phyloP scores from a whole-genome alignment of 768 basidiomycete species.

The Cystoderma amianthinum region DNA sequence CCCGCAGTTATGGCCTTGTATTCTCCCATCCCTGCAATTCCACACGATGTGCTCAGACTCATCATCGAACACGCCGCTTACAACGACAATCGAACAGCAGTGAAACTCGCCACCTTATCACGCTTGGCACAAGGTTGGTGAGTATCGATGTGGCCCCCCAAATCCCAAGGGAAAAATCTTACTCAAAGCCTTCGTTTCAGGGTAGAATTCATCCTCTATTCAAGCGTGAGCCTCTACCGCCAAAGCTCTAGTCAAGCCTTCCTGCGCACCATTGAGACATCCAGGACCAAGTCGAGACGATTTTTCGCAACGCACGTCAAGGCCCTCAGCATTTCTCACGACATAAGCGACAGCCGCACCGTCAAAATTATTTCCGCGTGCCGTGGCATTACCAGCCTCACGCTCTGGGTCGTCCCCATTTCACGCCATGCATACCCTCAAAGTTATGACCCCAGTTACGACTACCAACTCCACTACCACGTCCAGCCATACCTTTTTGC shows the following conservation, averaged over 20 bases:
- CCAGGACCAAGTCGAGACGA: slow-evolving; percentile 17
- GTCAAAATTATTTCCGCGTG: slow-evolving; percentile 25
- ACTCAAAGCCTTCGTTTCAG: too few relatives aligned
- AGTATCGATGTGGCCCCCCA: slow-evolving; percentile 5
- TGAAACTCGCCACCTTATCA: slow-evolving; percentile 22
- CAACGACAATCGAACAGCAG: slow-evolving; percentile 20
- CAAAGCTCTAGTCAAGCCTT: slow-evolving; percentile 25
- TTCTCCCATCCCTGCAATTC: slow-evolving; percentile 13
- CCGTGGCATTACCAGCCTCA: slow-evolving; percentile 23
- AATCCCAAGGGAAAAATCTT: too few relatives aligned
- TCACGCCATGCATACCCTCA: slow-evolving; percentile 2
- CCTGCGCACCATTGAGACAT: slow-evolving; percentile 28
- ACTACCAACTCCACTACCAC: neutral
- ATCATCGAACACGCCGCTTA: slow-evolving; percentile 26
- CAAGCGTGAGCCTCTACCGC: slow-evolving; percentile 22
- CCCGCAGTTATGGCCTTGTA: neutral
- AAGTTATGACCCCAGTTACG: neutral
- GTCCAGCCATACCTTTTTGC: neutral
- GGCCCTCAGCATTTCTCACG: slow-evolving; percentile 27
- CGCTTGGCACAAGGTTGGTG: slow-evolving; percentile 25
- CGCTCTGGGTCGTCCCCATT: slow-evolving; percentile 26
- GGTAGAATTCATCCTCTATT: slow-evolving; percentile 29
- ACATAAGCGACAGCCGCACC: slow-evolving; percentile 21
- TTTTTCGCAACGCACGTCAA: slow-evolving; percentile 30
- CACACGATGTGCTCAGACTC: slow-evolving; percentile 29